Conservation (phyloP, 345 rosid genomes). For the Citrus hindsii region DNA sequence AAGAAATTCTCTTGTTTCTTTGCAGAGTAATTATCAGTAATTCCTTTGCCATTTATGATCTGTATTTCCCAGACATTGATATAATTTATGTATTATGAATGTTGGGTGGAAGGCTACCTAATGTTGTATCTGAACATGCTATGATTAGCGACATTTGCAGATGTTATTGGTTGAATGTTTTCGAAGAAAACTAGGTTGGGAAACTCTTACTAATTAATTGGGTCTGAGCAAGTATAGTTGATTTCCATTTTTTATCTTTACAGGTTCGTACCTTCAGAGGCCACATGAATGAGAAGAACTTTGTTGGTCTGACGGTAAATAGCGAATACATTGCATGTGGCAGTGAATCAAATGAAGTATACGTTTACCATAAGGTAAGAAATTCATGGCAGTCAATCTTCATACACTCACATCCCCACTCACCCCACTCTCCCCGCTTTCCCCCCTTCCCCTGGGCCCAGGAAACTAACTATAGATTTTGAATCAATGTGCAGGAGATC, state of each 20-base stretch:
- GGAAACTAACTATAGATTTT: not conserved
- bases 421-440: too few relatives aligned
- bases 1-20: not conserved
- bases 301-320: slow-evolving; percentile 86
- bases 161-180: not conserved
- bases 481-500: slow-evolving; percentile 62
- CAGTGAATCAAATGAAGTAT: slow-evolving; percentile 95
- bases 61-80: not conserved
- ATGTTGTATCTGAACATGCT: not conserved
- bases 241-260: slow-evolving; percentile 5
- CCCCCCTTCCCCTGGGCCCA: too few relatives aligned
- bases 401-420: not conserved
- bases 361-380: slow-evolving; percentile 91
- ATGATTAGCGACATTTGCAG: not conserved
- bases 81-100: not conserved
- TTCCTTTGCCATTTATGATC: not conserved
- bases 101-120: not conserved
- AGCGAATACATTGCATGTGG: slow-evolving; percentile 90
- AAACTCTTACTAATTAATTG: not conserved
- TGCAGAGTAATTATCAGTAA: not conserved
- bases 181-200: not conserved
- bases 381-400: not conserved
- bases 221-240: not conserved
- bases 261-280: slow-evolving; percentile 91
- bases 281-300: slow-evolving; percentile 96